phyloP scores from a whole-genome alignment of 257 asterid genomes.

The Jacaranda mimosifolia region DNA sequence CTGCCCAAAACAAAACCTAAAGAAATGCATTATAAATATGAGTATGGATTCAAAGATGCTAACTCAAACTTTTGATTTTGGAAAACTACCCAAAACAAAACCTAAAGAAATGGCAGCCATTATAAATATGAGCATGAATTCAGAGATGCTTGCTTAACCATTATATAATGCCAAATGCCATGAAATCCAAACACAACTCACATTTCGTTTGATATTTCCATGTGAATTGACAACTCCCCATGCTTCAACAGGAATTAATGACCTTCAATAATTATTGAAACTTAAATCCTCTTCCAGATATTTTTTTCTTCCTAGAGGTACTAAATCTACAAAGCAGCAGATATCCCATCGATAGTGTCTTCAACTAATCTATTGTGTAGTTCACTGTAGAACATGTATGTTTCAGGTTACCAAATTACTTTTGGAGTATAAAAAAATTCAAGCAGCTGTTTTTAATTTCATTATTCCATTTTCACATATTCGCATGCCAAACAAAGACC shows the following conservation, averaged over 20 bases:
- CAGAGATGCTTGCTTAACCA: conserved; percentile 6
- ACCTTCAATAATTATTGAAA: not conserved
- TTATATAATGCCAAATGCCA: conserved; percentile 26
- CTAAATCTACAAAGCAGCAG: not conserved
- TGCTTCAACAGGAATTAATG: conserved; percentile 23
- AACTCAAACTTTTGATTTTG: conserved; percentile 4
- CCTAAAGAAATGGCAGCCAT: not conserved
- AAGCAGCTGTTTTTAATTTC: conserved; percentile 2
- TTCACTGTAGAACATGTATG: not conserved
- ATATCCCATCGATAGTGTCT: not conserved
- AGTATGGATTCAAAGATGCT: not conserved
- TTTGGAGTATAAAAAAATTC: not conserved
- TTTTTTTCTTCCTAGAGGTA: conserved; percentile 21
- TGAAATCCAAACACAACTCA: not conserved
- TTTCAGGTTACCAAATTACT: not conserved
- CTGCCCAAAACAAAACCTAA: conserved; percentile 14
- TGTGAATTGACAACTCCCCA: conserved; percentile 14
- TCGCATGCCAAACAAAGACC: not conserved
- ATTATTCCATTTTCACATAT: not conserved
- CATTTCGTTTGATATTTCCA: conserved; percentile 20
- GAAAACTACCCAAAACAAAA: conserved; percentile 27
- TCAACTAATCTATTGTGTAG: not conserved
- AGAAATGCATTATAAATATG: not conserved
- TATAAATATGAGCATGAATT: not conserved
- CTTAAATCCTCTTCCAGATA: not conserved